Conservation (phyloP, 306 rosid species). For the Arachis stenosperma region DNA sequence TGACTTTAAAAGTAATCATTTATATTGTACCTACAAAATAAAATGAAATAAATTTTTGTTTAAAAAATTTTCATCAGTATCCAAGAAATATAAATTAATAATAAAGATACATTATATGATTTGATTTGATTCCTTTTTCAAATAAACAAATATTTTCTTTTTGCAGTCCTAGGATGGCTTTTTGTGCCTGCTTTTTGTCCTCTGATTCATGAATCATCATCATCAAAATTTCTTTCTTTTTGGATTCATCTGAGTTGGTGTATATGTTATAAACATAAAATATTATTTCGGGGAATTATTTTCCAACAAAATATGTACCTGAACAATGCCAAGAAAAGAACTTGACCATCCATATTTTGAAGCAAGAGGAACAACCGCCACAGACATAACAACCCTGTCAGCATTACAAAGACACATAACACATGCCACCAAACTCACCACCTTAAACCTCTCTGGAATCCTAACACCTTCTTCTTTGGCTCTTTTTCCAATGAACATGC, state of each 20-base stretch:
- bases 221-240: not conserved
- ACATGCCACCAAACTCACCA: slow-evolving; percentile 71
- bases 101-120: no score
- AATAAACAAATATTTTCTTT: not conserved
- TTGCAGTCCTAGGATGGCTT: not conserved
- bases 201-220: not conserved
- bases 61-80: not conserved
- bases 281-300: no score
- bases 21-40: not conserved
- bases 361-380: slow-evolving; percentile 87
- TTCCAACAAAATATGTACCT: slow-evolving; percentile 47
- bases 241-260: not conserved
- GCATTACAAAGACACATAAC: slow-evolving; percentile 94
- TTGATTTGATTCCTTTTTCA: not conserved
- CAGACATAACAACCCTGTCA: slow-evolving; percentile 96
- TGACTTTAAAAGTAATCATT: no score
- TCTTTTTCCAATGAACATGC: slow-evolving; percentile 52
- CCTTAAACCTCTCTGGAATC: slow-evolving; percentile 82
- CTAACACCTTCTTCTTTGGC: slow-evolving; percentile 33
- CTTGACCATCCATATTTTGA: slow-evolving; percentile 80
- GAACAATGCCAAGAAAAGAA: slow-evolving; percentile 87
- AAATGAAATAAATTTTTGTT: not conserved
- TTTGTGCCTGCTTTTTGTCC: not conserved
- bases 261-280: no score
- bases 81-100: not conserved